Base-by-base conservation (phyloP, 228 moss, liverwort and hornwort genomes). In the Sphagnum fallax region DNA sequence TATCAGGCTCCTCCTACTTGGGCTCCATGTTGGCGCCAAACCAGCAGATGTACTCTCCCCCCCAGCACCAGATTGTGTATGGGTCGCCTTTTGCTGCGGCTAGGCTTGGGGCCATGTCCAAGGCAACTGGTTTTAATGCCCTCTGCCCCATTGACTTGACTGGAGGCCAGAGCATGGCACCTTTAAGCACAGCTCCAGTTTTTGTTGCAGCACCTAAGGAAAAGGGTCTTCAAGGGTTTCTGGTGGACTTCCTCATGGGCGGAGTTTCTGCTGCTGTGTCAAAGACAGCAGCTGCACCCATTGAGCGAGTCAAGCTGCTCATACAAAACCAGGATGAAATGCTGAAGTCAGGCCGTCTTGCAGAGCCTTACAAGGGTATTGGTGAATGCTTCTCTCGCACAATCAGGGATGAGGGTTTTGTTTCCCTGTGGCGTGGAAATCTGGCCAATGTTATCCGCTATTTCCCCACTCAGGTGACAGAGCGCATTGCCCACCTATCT, bases 271-370 rank as follows among this genome's bases (percentile, higher is more conserved):
- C 83, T 3, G 83, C 83, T 8, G 83, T 83, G 63, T 83, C 83
- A 52, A 83, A 83, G 79, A 83, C 83, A 0, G 79, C n/a, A 4
- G 63, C 63, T 0, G 63, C 63, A n/a, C 63, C 63, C 47, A 63
- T 63, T 9, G 63, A 63, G 76, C 83, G 83, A 4, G 74, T 83
- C 69, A 83, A 83, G 79, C 76, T 83, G 11, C 49, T 83, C 65
- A 83, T 83, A 69, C 83, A 83, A 76, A 82, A 82, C 78, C 82
- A 82, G 75, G 82, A 82, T 72, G 82, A 82, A 75, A 82, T 82
- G 82, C 7, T 82, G 75, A 82, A 82, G 75, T 65, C 75, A 16
- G 82, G 82, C 9, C 79, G 82, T 1, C 79, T 82, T 64, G 70
- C 79, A 8, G 70, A 75, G 52, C 76, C 82, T 63, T 63, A 63